These are phyloP conservation scores for Ulota crispa DNA, from an alignment of 225 moss, liverwort and hornwort species.

Conservation along the genomic window DNA sequence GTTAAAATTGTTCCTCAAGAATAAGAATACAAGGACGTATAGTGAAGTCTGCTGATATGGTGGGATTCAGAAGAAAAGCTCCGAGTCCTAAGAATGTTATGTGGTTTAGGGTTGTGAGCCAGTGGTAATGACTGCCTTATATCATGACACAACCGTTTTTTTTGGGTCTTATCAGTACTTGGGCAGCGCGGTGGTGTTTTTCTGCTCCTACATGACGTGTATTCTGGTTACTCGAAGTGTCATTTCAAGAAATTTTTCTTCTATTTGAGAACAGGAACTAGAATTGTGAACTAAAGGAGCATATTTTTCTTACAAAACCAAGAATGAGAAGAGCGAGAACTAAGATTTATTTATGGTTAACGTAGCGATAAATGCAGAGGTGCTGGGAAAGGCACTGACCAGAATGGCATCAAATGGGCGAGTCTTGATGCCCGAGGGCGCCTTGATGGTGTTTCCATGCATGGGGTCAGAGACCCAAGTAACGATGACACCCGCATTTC, in stretches of 20 bases:
- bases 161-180: neutral
- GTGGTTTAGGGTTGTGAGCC: neutral
- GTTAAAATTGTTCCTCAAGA: neutral
- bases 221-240: neutral
- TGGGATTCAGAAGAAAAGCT: neutral
- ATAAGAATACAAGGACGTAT: neutral
- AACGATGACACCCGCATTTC: conserved; percentile 49
- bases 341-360: neutral
- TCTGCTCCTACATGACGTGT: neutral
- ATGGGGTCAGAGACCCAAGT: conserved; percentile 63
- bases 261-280: neutral
- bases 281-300: neutral
- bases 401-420: conserved; percentile 60
- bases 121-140: neutral
- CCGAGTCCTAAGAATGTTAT: neutral
- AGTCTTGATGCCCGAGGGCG: conserved; percentile 59
- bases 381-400: conserved; percentile 29
- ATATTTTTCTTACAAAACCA: neutral
- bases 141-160: neutral
- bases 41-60: neutral
- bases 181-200: neutral
- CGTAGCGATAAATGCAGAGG: neutral
- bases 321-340: neutral
- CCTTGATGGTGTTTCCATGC: conserved; percentile 66
- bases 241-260: neutral